A percentile compares a stretch with the other conserved stretches of the same genome.
phyloP scores from a whole-genome alignment of 2,329 filamentous ascomycete species.

The Botryotinia narcissicola region DNA sequence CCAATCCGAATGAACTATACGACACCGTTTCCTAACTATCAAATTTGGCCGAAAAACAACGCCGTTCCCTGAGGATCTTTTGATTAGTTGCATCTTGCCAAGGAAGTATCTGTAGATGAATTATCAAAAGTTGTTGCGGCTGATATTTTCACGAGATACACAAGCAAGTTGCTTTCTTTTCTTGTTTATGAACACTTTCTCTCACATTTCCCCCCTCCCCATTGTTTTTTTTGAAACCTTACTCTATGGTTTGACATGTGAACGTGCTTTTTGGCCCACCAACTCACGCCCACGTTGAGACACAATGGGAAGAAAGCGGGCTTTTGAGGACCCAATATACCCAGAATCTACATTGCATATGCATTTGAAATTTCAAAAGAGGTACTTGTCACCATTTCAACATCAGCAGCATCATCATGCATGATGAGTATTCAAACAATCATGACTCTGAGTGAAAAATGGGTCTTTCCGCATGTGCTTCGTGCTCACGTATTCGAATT shows the following conservation, averaged over 20 bases:
- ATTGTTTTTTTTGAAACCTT: neutral
- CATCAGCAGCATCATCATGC: slow-evolving; percentile 4
- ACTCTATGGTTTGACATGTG: slow-evolving; percentile 1
- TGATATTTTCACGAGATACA: neutral
- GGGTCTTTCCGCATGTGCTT: neutral
- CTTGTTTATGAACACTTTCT: neutral
- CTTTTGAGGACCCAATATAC: neutral
- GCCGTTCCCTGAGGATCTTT: slow-evolving; percentile 9
- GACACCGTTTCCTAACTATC: neutral
- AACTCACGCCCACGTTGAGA: neutral
- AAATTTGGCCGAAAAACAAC: slow-evolving; percentile 8
- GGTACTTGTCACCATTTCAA: neutral
- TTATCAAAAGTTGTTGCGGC: neutral
- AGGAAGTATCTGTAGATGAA: neutral
- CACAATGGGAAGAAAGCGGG: neutral
- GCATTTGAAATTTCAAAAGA: neutral
- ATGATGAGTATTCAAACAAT: neutral
- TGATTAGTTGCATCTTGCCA: neutral
- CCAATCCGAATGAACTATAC: neutral
- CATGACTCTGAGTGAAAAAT: neutral
- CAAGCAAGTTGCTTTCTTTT: neutral
- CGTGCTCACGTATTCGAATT: neutral
- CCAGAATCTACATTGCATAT: slow-evolving; percentile 5
- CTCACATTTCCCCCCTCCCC: neutral
- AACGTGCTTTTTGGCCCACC: neutral